Percentiles rank a stretch among this genome's conserved stretches.
phyloP scores from a whole-genome alignment of 1,139 yeast genomes.

The Ogataea hybrid region DNA sequence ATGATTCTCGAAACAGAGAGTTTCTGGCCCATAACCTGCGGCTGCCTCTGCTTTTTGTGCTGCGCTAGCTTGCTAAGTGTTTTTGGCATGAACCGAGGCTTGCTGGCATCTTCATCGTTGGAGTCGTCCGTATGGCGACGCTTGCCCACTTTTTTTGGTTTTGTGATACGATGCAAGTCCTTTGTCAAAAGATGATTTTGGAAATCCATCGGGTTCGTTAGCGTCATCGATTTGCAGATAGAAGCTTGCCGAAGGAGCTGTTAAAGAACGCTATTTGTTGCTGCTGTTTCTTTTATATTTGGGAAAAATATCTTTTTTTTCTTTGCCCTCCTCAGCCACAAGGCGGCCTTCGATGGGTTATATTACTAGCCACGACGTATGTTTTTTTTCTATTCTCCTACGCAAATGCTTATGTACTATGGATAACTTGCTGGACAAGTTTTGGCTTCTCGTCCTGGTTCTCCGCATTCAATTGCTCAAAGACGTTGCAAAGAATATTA shows the following conservation, averaged over 20 bases:
- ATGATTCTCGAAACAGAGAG: slow-evolving; percentile 61
- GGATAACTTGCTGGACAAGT: slow-evolving; percentile 1
- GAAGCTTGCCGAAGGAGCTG: background rate
- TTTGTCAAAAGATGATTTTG: slow-evolving; percentile 14
- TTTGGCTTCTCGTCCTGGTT: background rate
- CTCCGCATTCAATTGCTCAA: slow-evolving; percentile 12
- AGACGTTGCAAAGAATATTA: slow-evolving; percentile 12
- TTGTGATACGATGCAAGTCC: slow-evolving; percentile 15
- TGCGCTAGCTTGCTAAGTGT: slow-evolving; percentile 4
- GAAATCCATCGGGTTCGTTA: background rate
- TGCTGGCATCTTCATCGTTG: slow-evolving; percentile 7
- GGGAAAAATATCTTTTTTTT: slow-evolving; percentile 5
- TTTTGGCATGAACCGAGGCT: slow-evolving; percentile 4
- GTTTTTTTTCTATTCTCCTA: background rate
- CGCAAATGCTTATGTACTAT: slow-evolving; percentile 2
- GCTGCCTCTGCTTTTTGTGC: slow-evolving; percentile 35
- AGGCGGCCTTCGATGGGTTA: too few relatives aligned
- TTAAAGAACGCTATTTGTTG: background rate
- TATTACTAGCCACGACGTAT: slow-evolving; percentile 4
- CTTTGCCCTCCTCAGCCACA: slow-evolving; percentile 10
- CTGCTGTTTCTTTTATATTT: slow-evolving; percentile 6
- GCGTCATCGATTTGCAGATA: background rate
- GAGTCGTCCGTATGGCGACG: slow-evolving; percentile 14
- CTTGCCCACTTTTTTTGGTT: slow-evolving; percentile 19
- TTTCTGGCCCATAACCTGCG: slow-evolving; percentile 44